Evolutionary conservation across 805 yeast genomes (phyloP).

Genomic region (Pichia manshurica): DNA sequence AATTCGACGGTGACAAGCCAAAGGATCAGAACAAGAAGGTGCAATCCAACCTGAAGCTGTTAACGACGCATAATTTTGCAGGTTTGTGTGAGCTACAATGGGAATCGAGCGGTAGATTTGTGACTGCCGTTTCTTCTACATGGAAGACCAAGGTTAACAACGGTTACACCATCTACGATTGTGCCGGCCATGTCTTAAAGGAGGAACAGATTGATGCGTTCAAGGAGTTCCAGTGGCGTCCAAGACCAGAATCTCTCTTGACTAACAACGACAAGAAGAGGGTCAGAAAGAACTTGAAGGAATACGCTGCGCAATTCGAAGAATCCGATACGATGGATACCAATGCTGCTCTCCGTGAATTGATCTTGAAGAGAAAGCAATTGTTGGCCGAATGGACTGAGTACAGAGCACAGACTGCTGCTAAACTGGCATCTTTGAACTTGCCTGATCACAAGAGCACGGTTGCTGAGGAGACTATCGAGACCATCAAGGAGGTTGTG

Average conservation of each 20-base stretch:
- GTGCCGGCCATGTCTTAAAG: slow-evolving; percentile 69
- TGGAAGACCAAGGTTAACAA: slow-evolving; percentile 84
- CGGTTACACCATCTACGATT: slow-evolving; percentile 83
- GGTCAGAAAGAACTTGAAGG: slow-evolving; percentile 83
- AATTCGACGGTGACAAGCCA: slow-evolving; percentile 61
- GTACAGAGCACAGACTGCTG: slow-evolving; percentile 57
- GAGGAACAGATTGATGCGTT: slow-evolving; percentile 78
- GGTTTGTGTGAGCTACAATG: slow-evolving; percentile 83
- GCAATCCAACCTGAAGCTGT: slow-evolving; percentile 51
- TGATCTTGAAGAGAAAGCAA: slow-evolving; percentile 77
- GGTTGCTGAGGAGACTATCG: slow-evolving; percentile 51
- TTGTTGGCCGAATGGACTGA: slow-evolving; percentile 78
- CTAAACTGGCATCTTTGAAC: slow-evolving; percentile 41
- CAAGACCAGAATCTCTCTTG: slow-evolving; percentile 81
- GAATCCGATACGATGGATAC: slow-evolving; percentile 95
- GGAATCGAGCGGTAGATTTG: slow-evolving; percentile 94
- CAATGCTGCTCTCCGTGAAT: slow-evolving; percentile 83
- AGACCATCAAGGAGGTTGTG: slow-evolving; percentile 74
- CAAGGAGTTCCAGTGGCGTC: slow-evolving; percentile 93
- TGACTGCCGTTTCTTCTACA: slow-evolving; percentile 81
- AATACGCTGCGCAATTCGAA: slow-evolving; percentile 88
- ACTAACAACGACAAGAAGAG: slow-evolving; percentile 77
- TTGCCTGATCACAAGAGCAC: slow-evolving; percentile 37
- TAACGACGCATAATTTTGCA: slow-evolving; percentile 58
- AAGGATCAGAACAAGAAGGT: slow-evolving; percentile 43